phyloP scores from a whole-genome alignment of 2,329 filamentous ascomycete genomes.

The Cladosporium colombiae region DNA sequence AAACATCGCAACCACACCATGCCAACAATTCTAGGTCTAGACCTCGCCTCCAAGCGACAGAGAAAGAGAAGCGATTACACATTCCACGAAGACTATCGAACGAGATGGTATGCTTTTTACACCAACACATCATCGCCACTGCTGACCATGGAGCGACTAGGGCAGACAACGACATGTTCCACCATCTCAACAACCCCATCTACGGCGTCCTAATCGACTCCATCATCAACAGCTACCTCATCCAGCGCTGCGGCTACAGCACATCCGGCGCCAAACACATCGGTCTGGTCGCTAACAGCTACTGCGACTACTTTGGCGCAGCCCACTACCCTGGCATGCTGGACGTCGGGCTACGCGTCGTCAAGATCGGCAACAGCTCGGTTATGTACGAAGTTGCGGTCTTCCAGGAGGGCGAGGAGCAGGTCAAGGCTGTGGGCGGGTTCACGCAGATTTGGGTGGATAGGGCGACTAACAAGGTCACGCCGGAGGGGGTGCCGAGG shows the following conservation, averaged over 20 bases:
- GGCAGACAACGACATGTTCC: conserved; percentile 94
- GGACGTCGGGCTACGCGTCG: conserved; percentile 78
- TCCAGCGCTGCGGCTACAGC: conserved; percentile 71
- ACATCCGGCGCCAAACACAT: conserved; percentile 72
- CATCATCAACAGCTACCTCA: conserved; percentile 85
- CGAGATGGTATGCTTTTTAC: conserved; percentile 66
- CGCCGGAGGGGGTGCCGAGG: conserved; percentile 62
- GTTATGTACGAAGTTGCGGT: conserved; percentile 88
- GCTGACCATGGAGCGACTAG: conserved; percentile 45
- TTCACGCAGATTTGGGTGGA: conserved; percentile 46
- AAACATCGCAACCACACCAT: neutral
- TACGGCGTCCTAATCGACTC: conserved; percentile 64
- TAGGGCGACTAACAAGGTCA: conserved; percentile 68
- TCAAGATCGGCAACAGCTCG: conserved; percentile 80
- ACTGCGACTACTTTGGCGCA: conserved; percentile 81
- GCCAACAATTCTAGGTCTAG: conserved; percentile 21
- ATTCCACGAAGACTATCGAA: conserved; percentile 78
- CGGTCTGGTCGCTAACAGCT: conserved; percentile 80
- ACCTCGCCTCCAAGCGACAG: conserved; percentile 28
- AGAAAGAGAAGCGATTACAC: conserved; percentile 68
- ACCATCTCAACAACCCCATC: conserved; percentile 63
- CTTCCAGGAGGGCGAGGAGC: conserved; percentile 72
- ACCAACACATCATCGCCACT: neutral
- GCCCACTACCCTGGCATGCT: conserved; percentile 80
- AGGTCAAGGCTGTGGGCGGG: conserved; percentile 77